Percentiles rank a stretch among this genome's conserved stretches.
phyloP scores from a whole-genome alignment of 352 stramenopile genomes.

The Pilasporangium apinafurcum region DNA sequence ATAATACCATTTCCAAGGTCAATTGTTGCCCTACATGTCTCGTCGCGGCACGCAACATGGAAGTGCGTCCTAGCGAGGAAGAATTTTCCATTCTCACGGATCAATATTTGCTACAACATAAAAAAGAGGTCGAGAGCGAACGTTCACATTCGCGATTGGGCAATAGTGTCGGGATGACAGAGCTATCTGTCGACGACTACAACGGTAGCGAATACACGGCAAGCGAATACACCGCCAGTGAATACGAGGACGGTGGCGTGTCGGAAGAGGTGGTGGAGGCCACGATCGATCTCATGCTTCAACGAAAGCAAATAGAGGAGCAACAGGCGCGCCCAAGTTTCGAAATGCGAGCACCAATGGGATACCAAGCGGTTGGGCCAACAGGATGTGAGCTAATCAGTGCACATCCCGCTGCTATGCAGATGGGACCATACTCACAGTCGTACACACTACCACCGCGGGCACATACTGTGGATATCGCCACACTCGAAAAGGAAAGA shows the following conservation, averaged over 20 bases:
- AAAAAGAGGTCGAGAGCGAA: no score
- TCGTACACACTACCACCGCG: no score
- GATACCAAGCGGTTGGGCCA: no score
- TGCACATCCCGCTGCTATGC: no score
- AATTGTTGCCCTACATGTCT: slow-evolving; percentile 6
- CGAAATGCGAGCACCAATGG: not conserved
- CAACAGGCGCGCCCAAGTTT: not conserved
- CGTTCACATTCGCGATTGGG: no score
- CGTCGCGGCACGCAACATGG: slow-evolving; percentile 7
- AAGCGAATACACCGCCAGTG: no score
- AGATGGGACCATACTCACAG: no score
- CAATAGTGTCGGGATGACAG: no score
- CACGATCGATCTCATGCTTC: slow-evolving; percentile 9
- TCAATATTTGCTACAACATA: slow-evolving; percentile 2
- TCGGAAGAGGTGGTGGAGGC: slow-evolving; percentile 9
- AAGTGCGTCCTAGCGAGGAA: slow-evolving; percentile 3
- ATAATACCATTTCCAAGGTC: slow-evolving; percentile 1
- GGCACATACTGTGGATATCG: no score
- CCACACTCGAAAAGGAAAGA: slow-evolving; percentile 3
- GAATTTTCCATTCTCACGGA: slow-evolving; percentile 7
- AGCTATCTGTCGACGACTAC: no score
- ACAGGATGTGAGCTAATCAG: no score
- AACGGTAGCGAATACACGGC: no score
- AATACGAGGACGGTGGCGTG: slow-evolving; percentile 10
- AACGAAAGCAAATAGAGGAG: not conserved